Evolutionary conservation across 1,284 basidiomycete genomes (phyloP), one percentile per base, ranked within the genome.

Genomic region (Trichosporon sp.): DNA sequence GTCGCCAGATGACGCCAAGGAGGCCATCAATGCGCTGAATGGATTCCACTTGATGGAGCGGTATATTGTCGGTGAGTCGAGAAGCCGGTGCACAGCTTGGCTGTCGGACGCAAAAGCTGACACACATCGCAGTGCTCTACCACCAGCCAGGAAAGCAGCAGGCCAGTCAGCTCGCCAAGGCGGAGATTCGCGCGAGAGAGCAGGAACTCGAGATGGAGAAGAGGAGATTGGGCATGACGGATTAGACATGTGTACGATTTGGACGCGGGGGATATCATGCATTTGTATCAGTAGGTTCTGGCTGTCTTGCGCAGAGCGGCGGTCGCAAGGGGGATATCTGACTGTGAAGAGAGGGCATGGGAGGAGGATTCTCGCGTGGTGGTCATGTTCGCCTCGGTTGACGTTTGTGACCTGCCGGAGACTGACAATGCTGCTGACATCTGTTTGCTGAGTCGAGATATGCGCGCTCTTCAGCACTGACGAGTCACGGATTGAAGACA

Each of bases 41-140:
- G 96, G 95, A 40, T 99, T 99, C 83, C 95, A 99, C 82, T 81
- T 99, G 67, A 93, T 96, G 83, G 95, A 97, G 80, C 88, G 96
- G 33, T 99, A 99, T 81, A 95, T 99, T 64, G 92, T 95, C 60
- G 83, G 83, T 83, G 62, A 73, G 82, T 81, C 8, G 13, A 34
- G 8, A 34, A 14, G 40, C n/a, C 1, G 4, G 4, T 3, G 23
- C 16, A 9, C 19, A 44, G 40, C 40, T 40, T 32, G 13, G 11
- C 7, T 6, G 5, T 1, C 11, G 13, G 4, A 27, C 11, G 31
- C 4, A 14, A 14, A 11, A 52, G 27, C n/a, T 27, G 25, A 34
- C 58, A 14, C 10, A 19, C n/a, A 16, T n/a, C 21, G 21, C 71
- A 86, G 95, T 99, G 14, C 83, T 99, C 29, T 98, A 96, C 75